phyloP scores from a whole-genome alignment of 306 rosid genomes.

The Astragalus glycyphyllos region DNA sequence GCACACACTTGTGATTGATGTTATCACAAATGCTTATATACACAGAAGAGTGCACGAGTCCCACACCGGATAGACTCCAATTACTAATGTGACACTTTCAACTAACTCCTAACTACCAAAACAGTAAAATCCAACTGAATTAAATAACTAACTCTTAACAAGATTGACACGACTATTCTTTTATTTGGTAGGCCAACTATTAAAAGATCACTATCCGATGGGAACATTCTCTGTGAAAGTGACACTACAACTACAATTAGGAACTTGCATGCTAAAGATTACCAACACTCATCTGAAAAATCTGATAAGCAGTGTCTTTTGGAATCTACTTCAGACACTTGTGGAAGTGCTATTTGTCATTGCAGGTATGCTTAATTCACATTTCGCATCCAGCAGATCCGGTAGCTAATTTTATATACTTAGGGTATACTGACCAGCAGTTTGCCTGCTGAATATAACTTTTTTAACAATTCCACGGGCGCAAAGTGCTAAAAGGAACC shows the following conservation, averaged over 20 bases:
- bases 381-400: conserved; percentile 28
- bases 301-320: conserved; percentile 47
- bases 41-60: too few relatives aligned
- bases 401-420: conserved; percentile 26
- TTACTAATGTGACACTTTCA: too few relatives aligned
- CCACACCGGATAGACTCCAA: too few relatives aligned
- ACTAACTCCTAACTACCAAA: too few relatives aligned
- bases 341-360: conserved; percentile 60
- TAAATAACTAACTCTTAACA: background rate
- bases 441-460: background rate
- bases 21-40: too few relatives aligned
- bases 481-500: too few relatives aligned
- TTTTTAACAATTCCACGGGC: background rate
- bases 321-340: conserved; percentile 60
- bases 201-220: conserved; percentile 90
- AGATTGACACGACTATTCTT: conserved; percentile 26
- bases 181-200: conserved; percentile 63
- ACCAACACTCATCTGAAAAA: conserved; percentile 51
- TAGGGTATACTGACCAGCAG: background rate
- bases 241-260: conserved; percentile 54
- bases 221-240: conserved; percentile 64
- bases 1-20: too few relatives aligned
- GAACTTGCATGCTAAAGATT: conserved; percentile 48
- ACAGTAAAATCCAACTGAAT: too few relatives aligned
- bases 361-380: conserved; percentile 64